These are phyloP conservation scores for Syncephalastrum sp. DNA, from an alignment of 371 early-diverging fungal species.

Conservation along the genomic window DNA sequence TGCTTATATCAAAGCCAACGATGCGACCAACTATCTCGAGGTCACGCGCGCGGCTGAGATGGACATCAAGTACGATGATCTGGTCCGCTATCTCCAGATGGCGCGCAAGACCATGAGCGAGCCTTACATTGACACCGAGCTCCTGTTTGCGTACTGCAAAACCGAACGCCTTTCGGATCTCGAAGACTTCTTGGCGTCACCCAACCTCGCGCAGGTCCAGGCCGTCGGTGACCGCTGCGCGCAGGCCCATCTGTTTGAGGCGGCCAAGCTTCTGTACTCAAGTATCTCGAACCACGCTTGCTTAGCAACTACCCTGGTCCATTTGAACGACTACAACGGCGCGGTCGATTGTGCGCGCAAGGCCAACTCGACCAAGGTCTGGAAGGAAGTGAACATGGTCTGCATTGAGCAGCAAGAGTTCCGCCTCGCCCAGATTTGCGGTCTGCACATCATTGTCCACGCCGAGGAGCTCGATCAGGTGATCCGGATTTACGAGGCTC, in stretches of 20 bases:
- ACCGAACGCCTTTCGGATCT: slow-evolving; percentile 88
- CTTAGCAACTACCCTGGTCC: slow-evolving; percentile 92
- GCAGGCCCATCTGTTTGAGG: slow-evolving; percentile 85
- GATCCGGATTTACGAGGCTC: slow-evolving; percentile 82
- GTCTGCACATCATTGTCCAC: slow-evolving; percentile 92
- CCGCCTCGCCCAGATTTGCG: slow-evolving; percentile 97
- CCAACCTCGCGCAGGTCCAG: slow-evolving; percentile 93
- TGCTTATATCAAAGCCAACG: slow-evolving; percentile 94
- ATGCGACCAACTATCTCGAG: slow-evolving; percentile 86
- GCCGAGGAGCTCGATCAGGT: slow-evolving; percentile 94
- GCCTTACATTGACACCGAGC: slow-evolving; percentile 90
- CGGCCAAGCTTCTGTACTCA: slow-evolving; percentile 92
- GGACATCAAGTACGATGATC: slow-evolving; percentile 87
- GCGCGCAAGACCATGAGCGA: slow-evolving; percentile 93
- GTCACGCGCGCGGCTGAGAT: slow-evolving; percentile 80
- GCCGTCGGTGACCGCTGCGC: slow-evolving; percentile 95
- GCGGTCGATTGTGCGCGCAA: slow-evolving; percentile 98
- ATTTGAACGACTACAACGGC: slow-evolving; percentile 90
- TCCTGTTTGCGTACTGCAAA: slow-evolving; percentile 92
- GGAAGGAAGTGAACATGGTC: slow-evolving; percentile 96
- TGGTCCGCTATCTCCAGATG: slow-evolving; percentile 91
- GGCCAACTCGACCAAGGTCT: slow-evolving; percentile 95
- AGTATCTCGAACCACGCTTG: slow-evolving; percentile 96
- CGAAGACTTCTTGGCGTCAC: slow-evolving; percentile 88
- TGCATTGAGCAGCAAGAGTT: slow-evolving; percentile 94